Evolutionary conservation across 345 rosid species (phyloP), one percentile per base, ranked within the genome.

Genomic region (Eucalyptus curtisii): DNA sequence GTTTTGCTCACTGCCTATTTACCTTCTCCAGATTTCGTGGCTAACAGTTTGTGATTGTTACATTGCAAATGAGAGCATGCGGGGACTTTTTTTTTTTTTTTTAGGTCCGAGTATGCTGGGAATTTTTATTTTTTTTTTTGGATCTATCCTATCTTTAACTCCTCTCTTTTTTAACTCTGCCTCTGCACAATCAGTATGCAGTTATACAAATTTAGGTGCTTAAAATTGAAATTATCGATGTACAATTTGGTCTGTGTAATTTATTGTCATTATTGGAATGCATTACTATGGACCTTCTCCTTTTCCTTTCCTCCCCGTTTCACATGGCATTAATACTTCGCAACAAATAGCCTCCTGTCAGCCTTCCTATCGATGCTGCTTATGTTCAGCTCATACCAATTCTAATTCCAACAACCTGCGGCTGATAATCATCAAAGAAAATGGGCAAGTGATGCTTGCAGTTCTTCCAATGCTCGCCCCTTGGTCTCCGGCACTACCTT

Each of bases 401-500:
- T 68, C 80, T 33, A 33, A 17, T 68, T 17, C 7, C 80, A 68
- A 17, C 80, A 68, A 8, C 42, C 44, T 33, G 44, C 25, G 24
- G 44, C 80, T 17, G 13, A 17, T 68, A 40, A 1, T 50, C 47
- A 53, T 50, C 55, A 16, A 19, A 17, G 82, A 76, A 76, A 76
- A 76, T 20, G 82, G 49, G 90, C 76, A 49, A 94, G 64, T 4
- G 94, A 92, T 47, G 93, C 91, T 89, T 94, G 96, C 90, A 94
- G 88, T 88, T 95, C 96, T 92, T 95, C 96, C 31, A 95, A 88
- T n/a, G 97, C 93, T 66, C 82, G 90, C 33, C 94, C 96, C 89
- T 93, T 94, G 15, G 96, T 95, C 89, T 95, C 97, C 2, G 96
- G 96, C 37, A 95, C 94, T 49, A 95, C 55, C 76, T 91, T 93